Conservation (phyloP, 352 stramenopile genomes). For the Plasmopara viticola region DNA sequence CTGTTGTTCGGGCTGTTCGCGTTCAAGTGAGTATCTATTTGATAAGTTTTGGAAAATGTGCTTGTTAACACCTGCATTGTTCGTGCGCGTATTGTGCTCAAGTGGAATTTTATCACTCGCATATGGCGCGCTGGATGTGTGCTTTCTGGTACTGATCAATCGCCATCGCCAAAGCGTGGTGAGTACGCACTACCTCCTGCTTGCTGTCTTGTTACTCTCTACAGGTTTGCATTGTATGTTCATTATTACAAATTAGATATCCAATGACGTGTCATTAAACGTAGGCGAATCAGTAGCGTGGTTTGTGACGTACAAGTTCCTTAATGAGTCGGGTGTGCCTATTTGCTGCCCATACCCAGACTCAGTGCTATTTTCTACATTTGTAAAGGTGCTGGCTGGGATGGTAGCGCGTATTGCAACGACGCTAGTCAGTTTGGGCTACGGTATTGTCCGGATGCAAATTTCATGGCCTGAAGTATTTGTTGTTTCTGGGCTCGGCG, state of each 20-base stretch:
- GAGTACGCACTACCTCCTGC: constrained; percentile 76
- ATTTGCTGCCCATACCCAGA: constrained; percentile 75
- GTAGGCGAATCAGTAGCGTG: constrained; percentile 59
- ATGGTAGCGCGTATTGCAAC: constrained; percentile 74
- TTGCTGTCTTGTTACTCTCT: constrained; percentile 69
- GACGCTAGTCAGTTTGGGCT: constrained; percentile 73
- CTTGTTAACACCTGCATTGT: neutral
- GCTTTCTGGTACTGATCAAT: constrained; percentile 64
- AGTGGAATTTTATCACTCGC: constrained; percentile 65
- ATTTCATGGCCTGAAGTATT: constrained; percentile 73
- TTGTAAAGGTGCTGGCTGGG: constrained; percentile 63
- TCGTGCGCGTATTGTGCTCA: constrained; percentile 7
- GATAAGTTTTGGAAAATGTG: neutral
- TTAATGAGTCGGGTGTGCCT: constrained; percentile 63
- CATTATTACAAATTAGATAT: neutral
- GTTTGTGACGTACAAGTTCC: constrained; percentile 72
- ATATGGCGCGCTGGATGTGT: constrained; percentile 63
- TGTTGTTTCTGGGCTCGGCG: constrained; percentile 60
- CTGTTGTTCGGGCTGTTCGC: constrained; percentile 76
- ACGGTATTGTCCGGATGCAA: constrained; percentile 66
- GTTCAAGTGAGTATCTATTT: constrained; percentile 58
- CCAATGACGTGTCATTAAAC: constrained; percentile 1
- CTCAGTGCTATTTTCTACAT: constrained; percentile 60
- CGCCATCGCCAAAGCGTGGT: constrained; percentile 68
- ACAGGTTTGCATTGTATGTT: constrained; percentile 31